phyloP scores from a whole-genome alignment of 768 basidiomycete species.

The Tricholoma bakamatsutake region DNA sequence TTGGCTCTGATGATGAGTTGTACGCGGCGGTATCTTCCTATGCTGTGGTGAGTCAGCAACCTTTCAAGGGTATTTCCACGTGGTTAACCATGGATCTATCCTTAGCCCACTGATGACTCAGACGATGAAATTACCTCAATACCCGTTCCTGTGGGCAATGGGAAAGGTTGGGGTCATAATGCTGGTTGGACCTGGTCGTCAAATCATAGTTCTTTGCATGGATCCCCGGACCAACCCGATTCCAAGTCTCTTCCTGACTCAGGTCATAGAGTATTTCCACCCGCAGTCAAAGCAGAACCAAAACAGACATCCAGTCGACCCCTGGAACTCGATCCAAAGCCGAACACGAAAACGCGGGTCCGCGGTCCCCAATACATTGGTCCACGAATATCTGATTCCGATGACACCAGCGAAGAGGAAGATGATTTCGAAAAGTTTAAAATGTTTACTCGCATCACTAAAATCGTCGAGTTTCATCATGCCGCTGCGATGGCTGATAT shows the following conservation, averaged over 20 bases:
- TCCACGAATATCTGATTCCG: conserved; percentile 26
- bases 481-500: conserved; percentile 39
- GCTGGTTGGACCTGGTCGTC: conserved; percentile 11
- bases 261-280: conserved; percentile 4
- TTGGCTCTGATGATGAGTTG: conserved; percentile 31
- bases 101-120: conserved; percentile 23
- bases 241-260: conserved; percentile 17
- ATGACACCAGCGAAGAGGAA: conserved; percentile 28
- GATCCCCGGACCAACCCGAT: conserved; percentile 20
- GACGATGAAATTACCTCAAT: conserved; percentile 23
- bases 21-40: conserved; percentile 21
- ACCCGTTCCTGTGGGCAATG: conserved; percentile 10
- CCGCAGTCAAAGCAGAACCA: not conserved
- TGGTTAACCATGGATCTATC: conserved; percentile 10
- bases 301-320: conserved; percentile 10
- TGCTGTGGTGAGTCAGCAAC: conserved; percentile 20
- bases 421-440: conserved; percentile 39
- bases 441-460: conserved; percentile 36
- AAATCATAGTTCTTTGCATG: conserved; percentile 20
- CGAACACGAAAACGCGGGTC: conserved; percentile 13
- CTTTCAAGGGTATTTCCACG: conserved; percentile 9
- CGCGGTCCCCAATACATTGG: conserved; percentile 29
- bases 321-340: conserved; percentile 13
- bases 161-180: conserved; percentile 13
- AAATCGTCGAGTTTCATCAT: conserved; percentile 48